Percentiles rank a stretch among this genome's conserved stretches.
phyloP scores from a whole-genome alignment of 352 stramenopile genomes.

The Thraustochytrium striatum region DNA sequence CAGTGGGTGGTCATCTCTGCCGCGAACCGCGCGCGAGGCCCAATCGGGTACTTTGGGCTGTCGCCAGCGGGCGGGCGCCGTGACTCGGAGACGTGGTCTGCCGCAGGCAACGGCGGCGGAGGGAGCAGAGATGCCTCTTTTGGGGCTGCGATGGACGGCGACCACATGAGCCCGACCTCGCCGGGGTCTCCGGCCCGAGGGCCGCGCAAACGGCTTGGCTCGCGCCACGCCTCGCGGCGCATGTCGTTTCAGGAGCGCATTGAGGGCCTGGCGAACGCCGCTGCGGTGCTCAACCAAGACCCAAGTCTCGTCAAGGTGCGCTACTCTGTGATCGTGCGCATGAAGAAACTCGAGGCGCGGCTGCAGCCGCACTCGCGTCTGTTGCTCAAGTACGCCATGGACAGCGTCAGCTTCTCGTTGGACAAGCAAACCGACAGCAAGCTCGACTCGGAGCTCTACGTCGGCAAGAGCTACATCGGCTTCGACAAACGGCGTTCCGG shows the following conservation, averaged over 20 bases:
- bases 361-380: slow-evolving; percentile 38
- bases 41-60: too few species aligned
- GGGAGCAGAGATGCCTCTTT: too few species aligned
- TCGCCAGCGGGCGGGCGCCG: too few species aligned
- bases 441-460: slow-evolving; percentile 23
- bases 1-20: background rate
- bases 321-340: slow-evolving; percentile 12
- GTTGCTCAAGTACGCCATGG: slow-evolving; percentile 32
- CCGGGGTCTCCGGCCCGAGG: too few species aligned
- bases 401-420: slow-evolving; percentile 5
- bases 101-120: too few species aligned
- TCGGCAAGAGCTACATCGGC: slow-evolving; percentile 30
- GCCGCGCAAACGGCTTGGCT: too few species aligned
- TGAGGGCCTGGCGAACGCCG: slow-evolving; percentile 24
- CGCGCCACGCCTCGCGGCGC: too few species aligned
- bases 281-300: slow-evolving; percentile 11
- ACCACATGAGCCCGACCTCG: too few species aligned
- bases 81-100: too few species aligned
- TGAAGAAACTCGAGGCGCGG: background rate
- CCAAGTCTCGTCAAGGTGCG: slow-evolving; percentile 28
- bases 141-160: too few species aligned
- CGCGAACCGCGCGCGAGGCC: background rate
- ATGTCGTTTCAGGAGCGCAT: slow-evolving; percentile 32
- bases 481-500: slow-evolving; percentile 49
- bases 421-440: slow-evolving; percentile 17